Evolutionary conservation across 352 stramenopile species (phyloP), one percentile per base, ranked within the genome.

Genomic region (Phytophthora cryptogea): DNA sequence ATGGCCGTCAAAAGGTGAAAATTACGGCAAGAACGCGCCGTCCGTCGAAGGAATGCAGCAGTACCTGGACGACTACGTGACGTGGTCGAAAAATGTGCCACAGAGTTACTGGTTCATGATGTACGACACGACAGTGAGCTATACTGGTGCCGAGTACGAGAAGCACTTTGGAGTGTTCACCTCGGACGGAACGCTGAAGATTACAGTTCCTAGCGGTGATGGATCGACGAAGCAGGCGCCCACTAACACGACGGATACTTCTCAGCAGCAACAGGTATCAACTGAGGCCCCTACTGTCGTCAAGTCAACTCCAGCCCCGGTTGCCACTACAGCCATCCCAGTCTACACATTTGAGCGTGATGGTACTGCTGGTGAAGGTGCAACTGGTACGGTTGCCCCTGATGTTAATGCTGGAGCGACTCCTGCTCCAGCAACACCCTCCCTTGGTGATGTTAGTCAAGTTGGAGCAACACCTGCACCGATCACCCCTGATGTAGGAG

Each of bases 91-190:
- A 33, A 54, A 42, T 7, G 41, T 76, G 43, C 52, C 59, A 8
- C 57, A 68, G 37, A 68, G 66, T 17, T 88, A 83, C 66, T 88
- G 66, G 63, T 88, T 88, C 63, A 88, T 88, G 75, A 83, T 85
- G 76, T 89, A 83, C 64, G 79, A 89, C 63, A 80, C 73, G 11
- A 83, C 54, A 2, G 33, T 54, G 36, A 76, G 69, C 50, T 84
- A 86, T 68, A 72, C 67, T 0, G 69, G 72, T 3, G 48, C 40
- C 1, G 66, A 85, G 14, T 86, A 80, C 59, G 81, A 90, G 44
- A 88, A 70, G 32, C 71, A 80, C 62, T 90, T 90, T 44, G 81
- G 81, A n/a, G 44, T 88, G 4, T 76, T 74, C 35, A 70, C 54
- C 9, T 51, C 68, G 30, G 70, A 83, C 43, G 70, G 57, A 43